Conservation (phyloP, 1,284 basidiomycete genomes). For the Moniliella sp. region DNA sequence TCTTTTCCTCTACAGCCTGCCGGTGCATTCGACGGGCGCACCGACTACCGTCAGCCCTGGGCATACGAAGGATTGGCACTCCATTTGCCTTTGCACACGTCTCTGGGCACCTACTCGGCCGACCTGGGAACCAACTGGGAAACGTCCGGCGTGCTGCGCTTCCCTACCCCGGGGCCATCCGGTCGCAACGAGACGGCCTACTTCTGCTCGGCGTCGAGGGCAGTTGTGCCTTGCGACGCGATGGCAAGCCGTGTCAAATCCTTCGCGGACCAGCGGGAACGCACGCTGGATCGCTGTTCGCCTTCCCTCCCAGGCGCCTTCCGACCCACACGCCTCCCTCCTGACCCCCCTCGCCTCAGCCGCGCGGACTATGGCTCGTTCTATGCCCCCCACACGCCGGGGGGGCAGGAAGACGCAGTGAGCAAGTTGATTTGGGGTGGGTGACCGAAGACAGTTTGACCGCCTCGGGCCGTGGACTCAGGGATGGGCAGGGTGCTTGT, state of each 20-base stretch:
- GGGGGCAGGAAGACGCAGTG: too few species aligned
- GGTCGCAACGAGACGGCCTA: conserved; percentile 3
- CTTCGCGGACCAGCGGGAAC: too few species aligned
- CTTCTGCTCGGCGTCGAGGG: conserved; percentile 15
- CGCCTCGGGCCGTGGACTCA: conserved; percentile 9
- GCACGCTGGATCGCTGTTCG: too few species aligned
- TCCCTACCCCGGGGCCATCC: conserved; percentile 2
- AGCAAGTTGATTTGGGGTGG: too few species aligned
- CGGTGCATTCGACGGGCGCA: not conserved
- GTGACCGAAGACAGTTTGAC: conserved; percentile 16
- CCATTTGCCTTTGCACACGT: not conserved
- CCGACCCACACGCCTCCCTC: too few species aligned
- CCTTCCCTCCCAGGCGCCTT: too few species aligned
- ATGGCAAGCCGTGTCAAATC: too few species aligned
- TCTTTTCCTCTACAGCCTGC: conserved; percentile 12
- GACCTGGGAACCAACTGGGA: conserved; percentile 20
- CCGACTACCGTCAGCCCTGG: conserved; percentile 10
- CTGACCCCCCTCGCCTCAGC: too few species aligned
- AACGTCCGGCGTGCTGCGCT: conserved; percentile 14
- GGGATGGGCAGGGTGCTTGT: conserved; percentile 14
- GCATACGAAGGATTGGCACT: conserved; percentile 8
- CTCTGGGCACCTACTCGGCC: conserved; percentile 6
- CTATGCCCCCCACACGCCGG: conserved; percentile 15
- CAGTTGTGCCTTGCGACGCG: too few species aligned
- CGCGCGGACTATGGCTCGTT: conserved; percentile 14